A percentile compares a stretch with the other conserved stretches of the same genome.
These are phyloP conservation scores for Beta lomatogona DNA, from an alignment of 179 eudicot species.

Conservation along the genomic window DNA sequence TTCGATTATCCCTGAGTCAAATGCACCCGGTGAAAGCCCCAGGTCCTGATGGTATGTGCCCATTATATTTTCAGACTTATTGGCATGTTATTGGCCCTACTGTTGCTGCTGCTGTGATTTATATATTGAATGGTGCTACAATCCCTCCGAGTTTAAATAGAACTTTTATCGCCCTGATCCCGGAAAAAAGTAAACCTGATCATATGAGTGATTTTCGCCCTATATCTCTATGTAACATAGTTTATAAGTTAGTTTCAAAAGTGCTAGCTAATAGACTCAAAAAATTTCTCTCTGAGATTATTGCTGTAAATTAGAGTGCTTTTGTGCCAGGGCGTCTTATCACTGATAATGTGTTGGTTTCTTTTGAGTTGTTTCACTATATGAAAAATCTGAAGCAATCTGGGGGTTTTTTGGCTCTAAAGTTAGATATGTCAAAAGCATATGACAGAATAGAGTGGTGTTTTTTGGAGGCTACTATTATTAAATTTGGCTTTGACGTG, in stretches of 20 bases:
- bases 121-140: not conserved
- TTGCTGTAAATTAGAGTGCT: not conserved
- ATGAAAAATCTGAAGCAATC: not conserved
- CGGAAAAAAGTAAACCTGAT: too few species aligned
- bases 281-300: too few species aligned
- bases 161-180: too few species aligned
- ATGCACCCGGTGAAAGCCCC: not conserved
- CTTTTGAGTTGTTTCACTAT: not conserved
- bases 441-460: too few species aligned
- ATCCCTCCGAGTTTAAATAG: too few species aligned
- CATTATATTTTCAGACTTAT: not conserved
- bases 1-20: not conserved
- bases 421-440: too few species aligned
- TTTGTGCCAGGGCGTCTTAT: not conserved
- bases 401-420: not conserved
- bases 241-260: too few species aligned
- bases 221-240: too few species aligned
- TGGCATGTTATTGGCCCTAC: not conserved
- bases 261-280: too few species aligned
- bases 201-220: too few species aligned
- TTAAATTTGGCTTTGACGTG: not conserved
- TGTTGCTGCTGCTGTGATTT: not conserved
- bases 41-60: conserved; percentile 3
- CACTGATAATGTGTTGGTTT: not conserved
- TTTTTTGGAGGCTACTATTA: not conserved